Base-by-base conservation (phyloP, 805 yeast genomes). In the Kodamaea hsintzibuensis region DNA sequence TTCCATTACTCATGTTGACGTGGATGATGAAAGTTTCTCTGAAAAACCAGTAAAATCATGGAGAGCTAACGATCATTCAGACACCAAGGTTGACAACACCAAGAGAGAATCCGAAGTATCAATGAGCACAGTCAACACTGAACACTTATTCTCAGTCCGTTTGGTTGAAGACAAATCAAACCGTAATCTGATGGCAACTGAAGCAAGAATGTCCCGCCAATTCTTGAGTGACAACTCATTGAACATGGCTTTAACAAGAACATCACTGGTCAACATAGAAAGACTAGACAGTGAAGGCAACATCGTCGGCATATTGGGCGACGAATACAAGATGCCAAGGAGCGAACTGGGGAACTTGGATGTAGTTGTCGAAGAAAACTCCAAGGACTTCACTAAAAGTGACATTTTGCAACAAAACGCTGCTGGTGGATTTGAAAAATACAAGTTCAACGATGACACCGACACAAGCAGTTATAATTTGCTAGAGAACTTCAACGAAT, bases 121-220 rank as follows among this genome's bases (percentile, higher is more conserved):
- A 0, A 63, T 88, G 54, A 91, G 91, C 25, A 91, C 97, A 0
- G 92, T 92, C 35, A 85, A 92, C 33, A 90, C 97, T 0, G 89
- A 86, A 49, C 93, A 90, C 65, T 79, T 91, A 47, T 79, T 91
- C 64, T 87, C 89, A 3, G 90, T 91, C 39, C 81, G 91, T 62
- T 76, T 91, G 42, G 91, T 88, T 2, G 88, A 86, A 39, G 88
- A 85, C 51, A 53, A 58, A 35, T 63, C 69, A n/a, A 42, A 57
- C 52, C 59, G 79, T 43, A 64, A 68, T 38, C 73, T 77, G 30
- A 58, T 62, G 30, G 64, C 57, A 43, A 67, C 74, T 3, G 62
- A 68, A 4, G 65, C 60, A 2, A 47, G 51, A 33, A 50, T 57
- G 9, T 49, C 66, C n/a, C 62, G 61, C 10, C 62, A 59, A 43